Evolutionary conservation across 768 basidiomycete genomes (phyloP), one percentile per base, ranked within the genome.

Genomic region (Suillus luteus): DNA sequence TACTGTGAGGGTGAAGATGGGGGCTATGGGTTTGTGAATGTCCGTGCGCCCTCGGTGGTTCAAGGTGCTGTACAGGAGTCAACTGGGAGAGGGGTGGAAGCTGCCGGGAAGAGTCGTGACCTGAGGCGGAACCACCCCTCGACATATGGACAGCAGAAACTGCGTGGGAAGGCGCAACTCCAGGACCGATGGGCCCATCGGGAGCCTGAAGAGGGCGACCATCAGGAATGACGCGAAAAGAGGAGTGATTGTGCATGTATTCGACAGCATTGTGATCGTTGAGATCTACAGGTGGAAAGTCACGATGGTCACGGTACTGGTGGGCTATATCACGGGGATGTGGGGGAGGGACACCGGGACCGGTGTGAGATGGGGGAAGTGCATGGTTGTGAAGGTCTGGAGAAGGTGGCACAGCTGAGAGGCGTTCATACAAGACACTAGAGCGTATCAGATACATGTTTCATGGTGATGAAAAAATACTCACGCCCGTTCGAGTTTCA

Each of bases 401-500:
- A 1, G 86, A 84, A 49, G 86, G 83, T 24, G 88, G 84, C 24
- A 86, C 79, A 44, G 80, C 80, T 59, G 87, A 83, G 11, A 93
- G 80, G 60, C 91, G 88, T 75, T 93, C 92, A 72, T 93, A 93
- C 62, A 93, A 78, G 49, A 93, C 86, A 60, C 91, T 86, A 68
- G 67, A 54, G 59, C 62, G 68, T 49, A 75, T 77, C 15, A 77
- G 69, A 72, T 62, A 67, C n/a, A 31, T 19, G 57, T 58, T 41
- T 24, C 1, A 19, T 40, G 27, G 19, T 40, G 27, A 31, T 12
- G 17, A 41, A 59, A 64, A 66, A 60, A 65, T 64, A 86, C 92
- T 81, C 70, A 94, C 93, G 92, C 91, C 80, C 93, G 82, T 77
- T 95, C 93, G 63, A 95, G 81, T 76, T 92, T 90, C 85, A 93